Base-by-base conservation (phyloP, 2,329 filamentous ascomycete genomes). In the Westerdykella ornata region DNA sequence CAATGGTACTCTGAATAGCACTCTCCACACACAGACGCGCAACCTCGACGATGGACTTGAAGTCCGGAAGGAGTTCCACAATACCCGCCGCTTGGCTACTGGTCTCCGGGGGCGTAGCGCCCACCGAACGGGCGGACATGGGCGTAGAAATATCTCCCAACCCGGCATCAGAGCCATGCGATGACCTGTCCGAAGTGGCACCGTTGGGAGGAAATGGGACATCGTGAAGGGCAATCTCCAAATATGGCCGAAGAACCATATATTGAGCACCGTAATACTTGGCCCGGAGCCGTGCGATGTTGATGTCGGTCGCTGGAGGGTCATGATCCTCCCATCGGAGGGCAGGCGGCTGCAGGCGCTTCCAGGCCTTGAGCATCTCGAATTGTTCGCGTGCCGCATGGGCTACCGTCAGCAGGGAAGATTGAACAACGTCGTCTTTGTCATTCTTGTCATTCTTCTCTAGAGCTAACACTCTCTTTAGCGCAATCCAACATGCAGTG, bases 201-300 rank as follows among this genome's bases (percentile, higher is more conserved):
- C 18, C 18, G 34, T 22, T 36, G 9, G 15, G 13, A 13, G 60
- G 65, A 17, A 62, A 53, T 38, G 65, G 59, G 48, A 70, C 68
- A 39, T 70, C 68, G 47, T 81, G 75, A 2, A 82, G 70, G 2
- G 75, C 76, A 41, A 78, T 73, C 51, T 78, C 76, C 15, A 84
- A 65, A 45, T 90, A 88, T 1, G 86, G 87, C 17, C 92, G 79
- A 61, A 92, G 85, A 18, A 90, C 89, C 59, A 97, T 89, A 47
- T 94, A 88, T 49, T 84, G 79, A 0, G 88, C 89, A 15, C 92
- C 92, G 73, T 90, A 97, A 65, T 92, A 97, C 64, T 98, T 97
- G 12, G 86, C 92, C 32, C 90, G 82, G 46, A 97, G 73, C 16
- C 92, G 80, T 22, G 90, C 90, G 11, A 80, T 74, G 13, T 96